Conservation (phyloP, 768 basidiomycete species). For the Chalciporus pseudorubinellus region DNA sequence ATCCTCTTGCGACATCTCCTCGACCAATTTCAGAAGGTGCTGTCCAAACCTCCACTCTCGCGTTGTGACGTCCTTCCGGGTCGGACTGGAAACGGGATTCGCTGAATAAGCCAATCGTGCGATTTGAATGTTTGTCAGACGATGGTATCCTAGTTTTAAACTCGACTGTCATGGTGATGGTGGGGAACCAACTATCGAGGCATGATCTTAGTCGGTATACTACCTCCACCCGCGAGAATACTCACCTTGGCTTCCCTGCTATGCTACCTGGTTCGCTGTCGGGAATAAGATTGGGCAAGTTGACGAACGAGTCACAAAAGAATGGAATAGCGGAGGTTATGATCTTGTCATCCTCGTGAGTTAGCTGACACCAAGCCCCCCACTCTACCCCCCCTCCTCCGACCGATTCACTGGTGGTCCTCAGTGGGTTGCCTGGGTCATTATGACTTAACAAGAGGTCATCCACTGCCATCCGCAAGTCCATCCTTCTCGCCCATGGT, state of each 20-base stretch:
- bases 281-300: constrained; percentile 48
- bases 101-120: constrained; percentile 59
- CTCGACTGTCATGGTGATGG: constrained; percentile 57
- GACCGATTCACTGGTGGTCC: constrained; percentile 39
- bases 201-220: background rate
- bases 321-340: constrained; percentile 51
- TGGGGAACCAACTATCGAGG: constrained; percentile 55
- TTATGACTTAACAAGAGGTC: constrained; percentile 40
- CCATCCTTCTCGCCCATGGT: constrained; percentile 36
- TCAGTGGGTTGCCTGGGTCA: constrained; percentile 32
- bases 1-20: constrained; percentile 41
- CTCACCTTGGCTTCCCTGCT: constrained; percentile 12
- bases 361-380: constrained; percentile 52
- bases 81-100: constrained; percentile 50
- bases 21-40: constrained; percentile 56
- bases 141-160: constrained; percentile 62
- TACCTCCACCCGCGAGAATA: background rate
- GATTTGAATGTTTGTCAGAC: constrained; percentile 39
- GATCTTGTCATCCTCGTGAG: constrained; percentile 46
- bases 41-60: constrained; percentile 63
- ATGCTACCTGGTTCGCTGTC: constrained; percentile 38
- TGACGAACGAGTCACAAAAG: constrained; percentile 53
- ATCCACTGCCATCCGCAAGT: constrained; percentile 42
- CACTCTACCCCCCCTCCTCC: constrained; percentile 57
- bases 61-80: constrained; percentile 57